Percentiles rank a stretch among this genome's conserved stretches.
These are phyloP conservation scores for Marchantia paleacea DNA, from an alignment of 225 moss, liverwort and hornwort genomes.

Conservation along the genomic window DNA sequence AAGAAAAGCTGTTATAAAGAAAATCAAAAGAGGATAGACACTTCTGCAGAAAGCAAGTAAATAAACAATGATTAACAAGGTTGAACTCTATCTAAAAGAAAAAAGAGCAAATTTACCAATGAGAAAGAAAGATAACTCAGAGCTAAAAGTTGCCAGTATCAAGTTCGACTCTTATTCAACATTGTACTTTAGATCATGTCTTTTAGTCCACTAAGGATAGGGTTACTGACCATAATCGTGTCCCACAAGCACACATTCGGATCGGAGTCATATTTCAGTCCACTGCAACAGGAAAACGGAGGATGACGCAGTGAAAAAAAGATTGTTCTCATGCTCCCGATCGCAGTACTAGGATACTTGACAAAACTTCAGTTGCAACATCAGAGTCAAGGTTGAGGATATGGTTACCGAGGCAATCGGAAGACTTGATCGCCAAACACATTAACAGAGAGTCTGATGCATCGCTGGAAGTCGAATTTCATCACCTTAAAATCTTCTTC, in stretches of 20 bases:
- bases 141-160: no score
- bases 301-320: neutral
- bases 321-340: neutral
- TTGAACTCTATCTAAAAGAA: no score
- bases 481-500: slow-evolving; percentile 47
- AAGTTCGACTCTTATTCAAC: no score
- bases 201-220: neutral
- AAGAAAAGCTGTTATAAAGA: no score
- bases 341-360: neutral
- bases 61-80: no score
- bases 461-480: slow-evolving; percentile 50
- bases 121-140: no score
- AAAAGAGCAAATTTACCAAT: no score
- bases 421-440: slow-evolving; percentile 54
- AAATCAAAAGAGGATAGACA: no score
- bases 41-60: no score
- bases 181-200: no score
- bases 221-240: slow-evolving; percentile 44
- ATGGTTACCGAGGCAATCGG: slow-evolving; percentile 42
- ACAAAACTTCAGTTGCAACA: neutral
- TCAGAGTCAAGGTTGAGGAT: neutral
- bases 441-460: slow-evolving; percentile 41
- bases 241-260: slow-evolving; percentile 57
- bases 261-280: slow-evolving; percentile 46
- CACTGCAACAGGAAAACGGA: slow-evolving; percentile 24